Base-by-base conservation (phyloP, 148 eudicot genomes). In the Silene conica region DNA sequence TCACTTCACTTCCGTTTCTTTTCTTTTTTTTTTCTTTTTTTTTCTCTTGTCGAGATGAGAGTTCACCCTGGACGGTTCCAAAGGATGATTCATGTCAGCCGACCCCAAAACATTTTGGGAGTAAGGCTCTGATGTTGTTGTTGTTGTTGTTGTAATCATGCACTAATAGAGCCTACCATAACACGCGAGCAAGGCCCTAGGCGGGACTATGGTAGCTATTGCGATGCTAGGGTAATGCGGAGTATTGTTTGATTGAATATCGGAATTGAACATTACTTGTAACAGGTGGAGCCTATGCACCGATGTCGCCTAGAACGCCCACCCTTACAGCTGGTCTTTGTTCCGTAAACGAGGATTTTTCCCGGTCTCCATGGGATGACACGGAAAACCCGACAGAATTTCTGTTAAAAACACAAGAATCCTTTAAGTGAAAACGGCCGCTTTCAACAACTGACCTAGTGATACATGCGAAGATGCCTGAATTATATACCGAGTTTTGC, bases 281-380 rank as follows among this genome's bases (percentile, higher is more conserved):
- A 52, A 62, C 79, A 87, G 90, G 88, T 55, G 81, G 61, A 71
- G 20, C 76, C 62, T 85, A 80, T 21, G 78, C 83, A 21, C 83
- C 91, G 21, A 69, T 80, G 70, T 85, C 89, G 43, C 83, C 91
- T 20, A 72, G 78, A 67, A 83, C 89, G 50, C 91, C 91, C 73
- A 76, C 87, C 48, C 77, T 85, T 57, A 83, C 87, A 75, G 74
- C 81, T 13, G 81, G 84, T 25, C 76, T 87, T 20, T 87, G 83
- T 54, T 72, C 68, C 64, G 87, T 75, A 59, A 78, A 78, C 26
- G 82, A 80, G 31, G 86, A 83, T 28, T 61, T 60, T 26, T 20
- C 31, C 52, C 75, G 78, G 74, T 72, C 69, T 58, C 77, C 82
- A 22, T 82, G 84, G 68, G 88, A 81, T 43, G 84, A 81, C n/a